Conservation (phyloP, 1,284 basidiomycete species). For the Somion occarium region DNA sequence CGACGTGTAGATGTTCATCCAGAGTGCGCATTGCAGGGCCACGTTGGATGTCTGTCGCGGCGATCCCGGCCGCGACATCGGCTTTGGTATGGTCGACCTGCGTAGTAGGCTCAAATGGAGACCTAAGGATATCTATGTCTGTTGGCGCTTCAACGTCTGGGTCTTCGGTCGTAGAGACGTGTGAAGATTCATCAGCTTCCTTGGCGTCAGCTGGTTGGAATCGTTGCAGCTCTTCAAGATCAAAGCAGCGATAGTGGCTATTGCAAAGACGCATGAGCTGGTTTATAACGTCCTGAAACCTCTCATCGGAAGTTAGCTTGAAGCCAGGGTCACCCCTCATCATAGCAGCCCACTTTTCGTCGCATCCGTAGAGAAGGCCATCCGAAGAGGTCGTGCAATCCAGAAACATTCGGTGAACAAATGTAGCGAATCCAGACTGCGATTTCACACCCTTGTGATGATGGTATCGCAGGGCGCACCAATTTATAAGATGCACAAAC, state of each 20-base stretch:
- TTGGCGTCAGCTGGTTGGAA: no score
- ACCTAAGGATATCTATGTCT: no score
- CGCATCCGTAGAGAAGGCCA: background rate
- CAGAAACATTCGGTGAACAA: background rate
- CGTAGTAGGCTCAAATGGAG: no score
- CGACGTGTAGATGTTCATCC: no score
- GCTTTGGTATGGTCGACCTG: no score
- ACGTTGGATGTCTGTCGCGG: no score
- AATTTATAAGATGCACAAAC: constrained; percentile 3
- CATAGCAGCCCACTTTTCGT: background rate
- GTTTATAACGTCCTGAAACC: background rate
- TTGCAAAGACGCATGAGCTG: background rate
- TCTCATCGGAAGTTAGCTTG: background rate
- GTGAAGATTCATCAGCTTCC: no score
- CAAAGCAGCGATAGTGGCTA: background rate
- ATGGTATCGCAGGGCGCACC: constrained; percentile 2
- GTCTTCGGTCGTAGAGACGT: no score
- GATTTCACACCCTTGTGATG: background rate
- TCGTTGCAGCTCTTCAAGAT: background rate
- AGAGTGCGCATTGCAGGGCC: no score
- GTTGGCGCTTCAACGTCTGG: no score
- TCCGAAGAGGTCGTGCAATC: background rate
- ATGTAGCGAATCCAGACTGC: background rate
- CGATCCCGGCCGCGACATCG: no score
- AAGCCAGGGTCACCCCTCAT: background rate